Evolutionary conservation across 1,284 basidiomycete species (phyloP).

Genomic region (Tilletia caries): DNA sequence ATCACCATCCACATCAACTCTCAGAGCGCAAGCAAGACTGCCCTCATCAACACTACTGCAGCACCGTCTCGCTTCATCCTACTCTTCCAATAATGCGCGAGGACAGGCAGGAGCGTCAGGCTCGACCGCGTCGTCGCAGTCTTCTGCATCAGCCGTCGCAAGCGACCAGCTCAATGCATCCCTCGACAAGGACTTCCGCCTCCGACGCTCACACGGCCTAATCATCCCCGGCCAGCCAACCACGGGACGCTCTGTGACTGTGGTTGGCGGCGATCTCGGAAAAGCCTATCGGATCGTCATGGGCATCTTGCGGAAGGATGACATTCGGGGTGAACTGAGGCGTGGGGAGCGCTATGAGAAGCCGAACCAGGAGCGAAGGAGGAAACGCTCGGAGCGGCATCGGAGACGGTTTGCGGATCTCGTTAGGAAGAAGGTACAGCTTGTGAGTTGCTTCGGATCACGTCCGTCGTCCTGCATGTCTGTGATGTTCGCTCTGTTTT

Average conservation of each 20-base stretch:
- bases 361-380: slow-evolving; percentile 47
- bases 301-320: slow-evolving; percentile 34
- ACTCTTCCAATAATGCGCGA: neutral
- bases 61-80: neutral
- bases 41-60: neutral
- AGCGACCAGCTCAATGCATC: neutral
- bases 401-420: slow-evolving; percentile 50
- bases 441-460: slow-evolving; percentile 29
- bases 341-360: slow-evolving; percentile 49
- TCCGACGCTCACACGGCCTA: neutral
- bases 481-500: neutral
- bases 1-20: neutral
- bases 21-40: too few species aligned
- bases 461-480: neutral
- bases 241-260: slow-evolving; percentile 9
- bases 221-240: neutral
- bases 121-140: neutral
- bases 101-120: neutral
- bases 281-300: slow-evolving; percentile 30
- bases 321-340: slow-evolving; percentile 43
- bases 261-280: slow-evolving; percentile 19
- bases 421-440: slow-evolving; percentile 49
- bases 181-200: slow-evolving; percentile 2
- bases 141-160: neutral
- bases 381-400: slow-evolving; percentile 49